Evolutionary conservation across 176 grass and related monocot species (phyloP), one percentile per base, ranked within the genome.

Genomic region (Aegilops speltoides): DNA sequence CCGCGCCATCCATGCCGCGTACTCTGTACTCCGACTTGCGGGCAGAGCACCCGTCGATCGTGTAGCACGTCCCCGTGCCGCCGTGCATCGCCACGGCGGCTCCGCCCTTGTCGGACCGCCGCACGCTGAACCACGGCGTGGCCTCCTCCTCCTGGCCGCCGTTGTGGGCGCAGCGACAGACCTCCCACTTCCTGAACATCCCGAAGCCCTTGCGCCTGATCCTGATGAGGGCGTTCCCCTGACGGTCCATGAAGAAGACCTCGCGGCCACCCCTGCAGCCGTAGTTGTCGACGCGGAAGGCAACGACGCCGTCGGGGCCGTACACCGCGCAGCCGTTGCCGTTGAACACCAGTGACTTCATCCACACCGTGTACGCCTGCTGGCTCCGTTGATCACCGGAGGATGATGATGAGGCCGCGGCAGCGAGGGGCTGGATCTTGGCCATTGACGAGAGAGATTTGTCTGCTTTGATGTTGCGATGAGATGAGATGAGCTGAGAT

Each of bases 321-420:
- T 93, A 98, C 46, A 98, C 88, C 23, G 93, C 79, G 87, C 95
- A 95, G 31, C 91, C 91, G 22, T 88, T 93, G 59, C 89, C 88
- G 56, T 89, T 93, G 77, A 98, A 88, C 45, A 95, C 93, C 57
- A 98, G 82, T 11, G 93, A 98, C 80, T 93, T 98, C 95, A 98
- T 95, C 86, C 95, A 98, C 40, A 97, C 67, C 3, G 92, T 95
- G 79, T 89, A 97, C 20, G 86, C 61, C 23, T 64, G 43, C 3
- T 46, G 43, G 12, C 11, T 46, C 43, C 3, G 12, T 1, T 46
- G 43, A 46, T 46, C 43, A 4, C 4, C 43, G 43, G 43, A 13
- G 43, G 43, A 46, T 3, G 3, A 46, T 12, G 12, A 12, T 14
- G 43, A 46, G 43, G 43, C 43, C 12, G 43, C 43, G 43, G 43